Evolutionary conservation across 139 green algal genomes (phyloP), one percentile per base, ranked within the genome.

Genomic region (Tetradesmus obliquus): DNA sequence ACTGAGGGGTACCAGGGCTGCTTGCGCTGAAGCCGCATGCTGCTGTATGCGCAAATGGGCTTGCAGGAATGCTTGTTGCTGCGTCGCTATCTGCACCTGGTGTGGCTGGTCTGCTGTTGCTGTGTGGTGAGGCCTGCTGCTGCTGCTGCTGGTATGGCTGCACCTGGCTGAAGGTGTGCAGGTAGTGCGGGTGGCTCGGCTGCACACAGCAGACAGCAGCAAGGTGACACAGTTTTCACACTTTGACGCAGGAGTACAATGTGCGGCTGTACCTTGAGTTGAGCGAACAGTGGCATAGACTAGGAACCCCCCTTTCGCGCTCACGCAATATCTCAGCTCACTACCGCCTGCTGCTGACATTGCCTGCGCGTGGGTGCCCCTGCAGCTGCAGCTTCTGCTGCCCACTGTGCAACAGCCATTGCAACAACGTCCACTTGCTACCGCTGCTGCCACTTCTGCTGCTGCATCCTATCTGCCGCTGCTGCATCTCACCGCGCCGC

Each of bases 401-500:
- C 62, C 4, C 32, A 45, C 32, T 45, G 32, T 45, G 32, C 32
- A 45, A 45, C 32, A 45, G 32, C 32, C 32, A 45, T 45, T 45
- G 32, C 32, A 45, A 45, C 32, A 45, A 45, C 32, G 32, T 45
- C 32, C 32, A 45, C 32, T 45, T 45, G 32, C 32, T 45, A 45
- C 32, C 32, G 32, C 32, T 45, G 32, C 32, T 45, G 32, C 32
- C 32, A 45, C 32, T 45, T 45, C 7, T 76, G 15, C 15, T 13
- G 66, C 17, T 24, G 66, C 17, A 20, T 17, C 62, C 62, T 13
- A 10, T 72, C 8, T 72, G 62, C 62, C 4, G 7, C 82, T 87
- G 82, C 83, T 85, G 20, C n/a, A 19, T 74, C 96, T 89, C 80
- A 97, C 94, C 96, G 96, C 98, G 69, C 92, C 94, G 15, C 97